Evolutionary conservation across 1,139 yeast species (phyloP).

Genomic region (Lodderomyces orthopsilosis): DNA sequence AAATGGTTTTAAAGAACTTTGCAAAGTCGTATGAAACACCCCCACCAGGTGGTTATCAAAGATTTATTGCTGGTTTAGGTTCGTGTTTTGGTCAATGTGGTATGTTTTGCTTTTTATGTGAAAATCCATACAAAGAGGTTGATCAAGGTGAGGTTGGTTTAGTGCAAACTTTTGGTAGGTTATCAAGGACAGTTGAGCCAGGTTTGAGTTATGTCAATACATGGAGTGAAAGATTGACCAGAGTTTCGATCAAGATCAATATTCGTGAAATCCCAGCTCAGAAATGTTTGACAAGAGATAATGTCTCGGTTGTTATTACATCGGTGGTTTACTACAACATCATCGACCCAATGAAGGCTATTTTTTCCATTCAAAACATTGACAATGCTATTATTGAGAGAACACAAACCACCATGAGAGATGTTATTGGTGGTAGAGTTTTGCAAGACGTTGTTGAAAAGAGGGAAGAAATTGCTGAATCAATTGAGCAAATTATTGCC

Average conservation of each 20-base stretch:
- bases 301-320: conserved; percentile 59
- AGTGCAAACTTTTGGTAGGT: conserved; percentile 66
- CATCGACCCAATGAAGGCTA: conserved; percentile 67
- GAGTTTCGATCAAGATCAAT: conserved; percentile 56
- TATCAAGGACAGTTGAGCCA: conserved; percentile 66
- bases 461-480: conserved; percentile 68
- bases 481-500: conserved; percentile 61
- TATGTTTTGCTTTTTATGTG: conserved; percentile 57
- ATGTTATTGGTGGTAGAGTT: conserved; percentile 65
- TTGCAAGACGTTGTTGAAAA: conserved; percentile 76
- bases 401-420: conserved; percentile 73
- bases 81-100: conserved; percentile 53
- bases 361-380: conserved; percentile 56
- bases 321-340: conserved; percentile 70
- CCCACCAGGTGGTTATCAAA: conserved; percentile 34
- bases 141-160: conserved; percentile 71
- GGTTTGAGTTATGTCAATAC: conserved; percentile 67
- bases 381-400: conserved; percentile 63
- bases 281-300: conserved; percentile 68
- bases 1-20: conserved; percentile 32
- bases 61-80: conserved; percentile 46
- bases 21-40: conserved; percentile 40
- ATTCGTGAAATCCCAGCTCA: conserved; percentile 68
- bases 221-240: conserved; percentile 55
- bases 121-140: conserved; percentile 62